Evolutionary conservation across 164 flowering plant genomes (phyloP), one percentile per base, ranked within the genome.

Genomic region (Hamamelis virginiana): DNA sequence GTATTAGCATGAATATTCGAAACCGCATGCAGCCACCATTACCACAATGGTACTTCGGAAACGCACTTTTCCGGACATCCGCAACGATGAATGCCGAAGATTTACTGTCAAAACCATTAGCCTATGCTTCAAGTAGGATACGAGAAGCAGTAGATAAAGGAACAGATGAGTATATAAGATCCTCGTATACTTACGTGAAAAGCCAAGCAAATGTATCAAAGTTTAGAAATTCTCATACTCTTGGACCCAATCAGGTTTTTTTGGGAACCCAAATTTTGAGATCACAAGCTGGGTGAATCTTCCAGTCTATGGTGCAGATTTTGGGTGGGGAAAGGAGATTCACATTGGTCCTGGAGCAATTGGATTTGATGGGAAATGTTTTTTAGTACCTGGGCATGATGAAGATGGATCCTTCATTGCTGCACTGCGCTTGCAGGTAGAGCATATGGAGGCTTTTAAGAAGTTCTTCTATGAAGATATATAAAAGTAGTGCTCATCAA

Each of bases 281-380:
- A 59, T 80, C 5, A 75, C 68, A 0, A 81, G 83, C 63, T 83
- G 84, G 89, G 4, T 74, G 33, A 64, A 64, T 10, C 15, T 83
- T 64, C 80, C 79, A 0, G 15, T 82, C 1, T 70, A 76, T 18
- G 73, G 65, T 0, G 28, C 55, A 0, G 75, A 81, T 65, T 83
- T 85, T 61, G 91, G 91, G 4, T 87, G 86, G 88, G 91, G 91
- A 2, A 68, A 69, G 45, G 85, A 83, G 19, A 41, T 74, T 1
- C 66, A 73, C 61, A 73, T 88, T 79, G 83, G 84, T 1, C 88
- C 86, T 4, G 86, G 76, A 3, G 44, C 53, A 0, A 28, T 75
- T n/a, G 76, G 64, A 14, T 58, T 43, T 43, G 84, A 83, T 59
- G 89, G 88, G 3, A 73, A 72, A 18, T 59, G 69, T 18, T 61